phyloP scores from a whole-genome alignment of 139 green algal genomes.

The Chlorella sp. region DNA sequence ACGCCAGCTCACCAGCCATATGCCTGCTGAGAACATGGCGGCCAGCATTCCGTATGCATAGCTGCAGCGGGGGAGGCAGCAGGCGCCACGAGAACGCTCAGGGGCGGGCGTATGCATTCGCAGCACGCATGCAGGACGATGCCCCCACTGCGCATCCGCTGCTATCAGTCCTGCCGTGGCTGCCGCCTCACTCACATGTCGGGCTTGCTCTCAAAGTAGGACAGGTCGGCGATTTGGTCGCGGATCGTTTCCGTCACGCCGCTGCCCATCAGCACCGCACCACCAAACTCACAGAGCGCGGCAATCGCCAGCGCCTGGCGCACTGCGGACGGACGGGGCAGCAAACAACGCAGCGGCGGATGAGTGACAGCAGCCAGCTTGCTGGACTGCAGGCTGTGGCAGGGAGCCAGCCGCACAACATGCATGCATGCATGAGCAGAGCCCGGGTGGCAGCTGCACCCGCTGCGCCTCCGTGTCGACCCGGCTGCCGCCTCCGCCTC shows the following conservation, averaged over 20 bases:
- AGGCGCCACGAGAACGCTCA: no score
- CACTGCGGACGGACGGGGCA: slow-evolving; percentile 8
- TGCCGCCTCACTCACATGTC: no score
- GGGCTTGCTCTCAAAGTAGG: not conserved
- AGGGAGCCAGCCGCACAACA: no score
- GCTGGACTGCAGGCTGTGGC: not conserved
- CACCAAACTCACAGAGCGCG: slow-evolving; percentile 46
- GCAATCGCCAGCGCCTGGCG: slow-evolving; percentile 42
- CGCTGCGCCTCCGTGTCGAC: no score
- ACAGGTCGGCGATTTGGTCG: slow-evolving; percentile 12
- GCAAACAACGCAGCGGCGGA: not conserved
- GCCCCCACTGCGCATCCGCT: no score
- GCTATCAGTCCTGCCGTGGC: no score
- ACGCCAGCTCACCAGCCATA: slow-evolving; percentile 67
- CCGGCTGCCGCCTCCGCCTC: no score
- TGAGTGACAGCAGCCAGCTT: not conserved
- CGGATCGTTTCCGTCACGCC: slow-evolving; percentile 16
- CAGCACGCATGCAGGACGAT: no score
- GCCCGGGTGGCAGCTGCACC: no score
- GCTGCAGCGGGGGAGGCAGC: not conserved
- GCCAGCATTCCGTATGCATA: not conserved
- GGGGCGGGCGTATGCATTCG: no score
- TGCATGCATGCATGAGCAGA: not conserved
- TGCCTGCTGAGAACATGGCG: slow-evolving; percentile 45
- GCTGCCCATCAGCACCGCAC: slow-evolving; percentile 52